Evolutionary conservation across 202 grass and related monocot species (phyloP).

Genomic region (Bolboschoenoplectus hybrid): DNA sequence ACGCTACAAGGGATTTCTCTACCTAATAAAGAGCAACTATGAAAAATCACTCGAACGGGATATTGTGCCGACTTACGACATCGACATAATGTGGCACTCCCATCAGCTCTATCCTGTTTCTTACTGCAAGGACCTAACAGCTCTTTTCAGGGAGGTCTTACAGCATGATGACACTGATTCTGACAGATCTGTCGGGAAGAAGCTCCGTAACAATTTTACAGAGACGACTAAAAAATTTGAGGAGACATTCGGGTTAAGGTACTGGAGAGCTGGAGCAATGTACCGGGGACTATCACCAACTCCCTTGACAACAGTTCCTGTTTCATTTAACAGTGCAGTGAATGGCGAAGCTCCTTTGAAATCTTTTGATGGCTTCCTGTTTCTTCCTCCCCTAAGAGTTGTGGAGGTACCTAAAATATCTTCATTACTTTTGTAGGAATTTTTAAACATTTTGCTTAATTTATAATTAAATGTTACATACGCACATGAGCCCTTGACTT

Average conservation of each 20-base stretch:
- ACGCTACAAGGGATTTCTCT: constrained; percentile 83
- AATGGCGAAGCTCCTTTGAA: not conserved
- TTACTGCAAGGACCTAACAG: constrained; percentile 65
- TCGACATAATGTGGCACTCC: constrained; percentile 93
- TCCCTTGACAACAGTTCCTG: constrained; percentile 53
- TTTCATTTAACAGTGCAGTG: constrained; percentile 32
- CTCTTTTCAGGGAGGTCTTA: constrained; percentile 77
- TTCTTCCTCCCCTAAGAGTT: constrained; percentile 2
- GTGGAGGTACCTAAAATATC: constrained; percentile 1
- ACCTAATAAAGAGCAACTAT: constrained; percentile 77
- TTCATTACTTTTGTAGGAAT: not conserved
- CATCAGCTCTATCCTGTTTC: constrained; percentile 71
- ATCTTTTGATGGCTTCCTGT: not conserved
- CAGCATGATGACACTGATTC: constrained; percentile 85
- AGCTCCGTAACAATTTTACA: constrained; percentile 69
- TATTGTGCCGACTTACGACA: constrained; percentile 79
- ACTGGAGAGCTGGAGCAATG: constrained; percentile 86
- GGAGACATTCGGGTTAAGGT: constrained; percentile 72
- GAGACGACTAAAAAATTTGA: constrained; percentile 72
- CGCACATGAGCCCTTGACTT: not conserved
- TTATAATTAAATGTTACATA: not conserved
- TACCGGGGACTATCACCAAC: constrained; percentile 68
- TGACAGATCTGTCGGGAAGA: constrained; percentile 75
- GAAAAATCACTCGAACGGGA: constrained; percentile 64
- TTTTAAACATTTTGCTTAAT: not conserved